phyloP scores from a whole-genome alignment of 164 flowering plant species.

The Nymphaea thermarum region DNA sequence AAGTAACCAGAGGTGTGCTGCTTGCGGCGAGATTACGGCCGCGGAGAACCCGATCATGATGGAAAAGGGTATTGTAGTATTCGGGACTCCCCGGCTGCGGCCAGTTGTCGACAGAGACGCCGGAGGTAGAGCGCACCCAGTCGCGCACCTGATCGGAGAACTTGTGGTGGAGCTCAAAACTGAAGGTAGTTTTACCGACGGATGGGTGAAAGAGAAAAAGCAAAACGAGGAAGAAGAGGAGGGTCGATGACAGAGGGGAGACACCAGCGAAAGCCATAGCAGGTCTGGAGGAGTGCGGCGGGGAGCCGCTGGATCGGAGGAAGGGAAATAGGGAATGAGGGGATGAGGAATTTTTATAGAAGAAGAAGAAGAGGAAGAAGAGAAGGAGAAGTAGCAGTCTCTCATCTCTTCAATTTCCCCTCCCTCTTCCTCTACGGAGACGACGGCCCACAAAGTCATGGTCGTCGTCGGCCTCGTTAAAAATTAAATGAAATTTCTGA shows the following conservation, averaged over 20 bases:
- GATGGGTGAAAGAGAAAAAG: conserved; percentile 4
- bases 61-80: conserved; percentile 41
- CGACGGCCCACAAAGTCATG: neutral
- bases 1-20: conserved; percentile 22
- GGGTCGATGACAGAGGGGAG: neutral
- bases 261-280: neutral
- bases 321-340: neutral
- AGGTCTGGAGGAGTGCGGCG: neutral
- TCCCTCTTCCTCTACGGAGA: neutral
- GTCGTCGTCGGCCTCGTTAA: neutral
- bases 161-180: conserved; percentile 62
- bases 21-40: conserved; percentile 39
- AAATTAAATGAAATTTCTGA: neutral
- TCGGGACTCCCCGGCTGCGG: conserved; percentile 43
- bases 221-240: neutral
- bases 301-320: neutral
- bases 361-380: neutral
- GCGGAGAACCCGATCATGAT: conserved; percentile 34
- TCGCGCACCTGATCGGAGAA: conserved; percentile 54
- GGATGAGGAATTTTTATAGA: neutral
- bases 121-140: conserved; percentile 24
- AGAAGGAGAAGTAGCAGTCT: too few relatives aligned
- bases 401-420: too few relatives aligned
- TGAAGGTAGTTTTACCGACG: conserved; percentile 34
- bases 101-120: conserved; percentile 19